These are phyloP conservation scores for Cucurbita maxima DNA, from an alignment of 306 rosid species.

Conservation along the genomic window DNA sequence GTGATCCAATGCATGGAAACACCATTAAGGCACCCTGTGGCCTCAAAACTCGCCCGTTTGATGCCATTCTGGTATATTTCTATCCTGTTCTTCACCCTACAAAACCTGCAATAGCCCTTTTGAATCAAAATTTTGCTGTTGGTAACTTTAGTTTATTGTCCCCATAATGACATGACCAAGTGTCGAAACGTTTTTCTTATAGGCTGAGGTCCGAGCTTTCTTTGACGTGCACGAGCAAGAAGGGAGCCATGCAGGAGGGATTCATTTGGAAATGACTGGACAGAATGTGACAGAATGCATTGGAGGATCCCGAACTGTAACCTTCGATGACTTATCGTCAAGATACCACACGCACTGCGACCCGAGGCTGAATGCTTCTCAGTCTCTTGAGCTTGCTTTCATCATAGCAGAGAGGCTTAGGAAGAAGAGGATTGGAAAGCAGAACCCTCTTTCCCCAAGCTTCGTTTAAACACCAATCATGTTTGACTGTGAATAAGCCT, in stretches of 20 bases:
- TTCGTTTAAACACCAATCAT: not conserved
- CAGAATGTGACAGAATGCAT: slow-evolving; percentile 77
- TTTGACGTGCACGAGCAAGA: slow-evolving; percentile 75
- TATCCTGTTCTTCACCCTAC: not conserved
- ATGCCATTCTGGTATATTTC: slow-evolving; percentile 46
- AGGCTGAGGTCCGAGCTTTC: slow-evolving; percentile 77
- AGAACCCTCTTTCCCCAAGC: slow-evolving; percentile 16
- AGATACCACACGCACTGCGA: slow-evolving; percentile 75
- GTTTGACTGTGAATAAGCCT: not conserved
- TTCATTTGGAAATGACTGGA: slow-evolving; percentile 67
- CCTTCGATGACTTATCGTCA: slow-evolving; percentile 55
- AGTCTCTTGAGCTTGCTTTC: slow-evolving; percentile 60
- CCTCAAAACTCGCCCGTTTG: slow-evolving; percentile 63
- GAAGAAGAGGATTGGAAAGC: slow-evolving; percentile 53
- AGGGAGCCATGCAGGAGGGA: slow-evolving; percentile 71
- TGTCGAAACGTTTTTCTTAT: not conserved
- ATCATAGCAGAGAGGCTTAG: slow-evolving; percentile 56
- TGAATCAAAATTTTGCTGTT: not conserved
- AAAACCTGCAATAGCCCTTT: not conserved
- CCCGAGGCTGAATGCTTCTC: slow-evolving; percentile 68
- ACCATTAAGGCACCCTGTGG: slow-evolving; percentile 68
- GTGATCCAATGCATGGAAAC: slow-evolving; percentile 73
- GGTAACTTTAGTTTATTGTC: not conserved
- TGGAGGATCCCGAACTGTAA: slow-evolving; percentile 64
- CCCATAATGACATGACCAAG: not conserved